phyloP scores from a whole-genome alignment of 192 early-diverging fungal genomes.

The Backusella tuberculispora region DNA sequence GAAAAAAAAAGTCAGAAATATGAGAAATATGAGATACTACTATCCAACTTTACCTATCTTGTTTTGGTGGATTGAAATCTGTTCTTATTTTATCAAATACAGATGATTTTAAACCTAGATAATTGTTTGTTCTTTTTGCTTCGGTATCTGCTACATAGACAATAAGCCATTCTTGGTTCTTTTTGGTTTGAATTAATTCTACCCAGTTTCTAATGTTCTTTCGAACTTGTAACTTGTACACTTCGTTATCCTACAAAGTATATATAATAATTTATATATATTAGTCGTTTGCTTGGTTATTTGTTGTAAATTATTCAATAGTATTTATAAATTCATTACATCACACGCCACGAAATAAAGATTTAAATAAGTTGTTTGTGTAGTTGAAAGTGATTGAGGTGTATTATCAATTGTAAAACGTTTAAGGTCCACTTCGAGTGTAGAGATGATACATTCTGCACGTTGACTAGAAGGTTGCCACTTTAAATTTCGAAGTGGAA shows the following conservation, averaged over 20 bases:
- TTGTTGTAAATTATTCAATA: too few relatives aligned
- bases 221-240: conserved; percentile 66
- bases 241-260: conserved; percentile 69
- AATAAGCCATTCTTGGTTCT: conserved; percentile 92
- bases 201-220: conserved; percentile 82
- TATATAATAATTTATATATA: conserved; percentile 11
- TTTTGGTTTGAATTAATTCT: conserved; percentile 69
- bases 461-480: conserved; percentile 77
- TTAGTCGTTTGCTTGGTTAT: neutral
- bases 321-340: too few relatives aligned
- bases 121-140: conserved; percentile 56
- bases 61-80: conserved; percentile 76
- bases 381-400: conserved; percentile 44
- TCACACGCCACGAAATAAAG: conserved; percentile 81
- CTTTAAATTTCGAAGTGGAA: conserved; percentile 79
- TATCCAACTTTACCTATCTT: conserved; percentile 52
- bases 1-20: conserved; percentile 16
- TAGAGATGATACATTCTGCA: conserved; percentile 61
- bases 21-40: neutral
- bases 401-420: conserved; percentile 52
- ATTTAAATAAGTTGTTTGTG: conserved; percentile 72
- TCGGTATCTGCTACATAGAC: conserved; percentile 68
- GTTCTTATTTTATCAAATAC: conserved; percentile 87
- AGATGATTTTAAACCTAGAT: conserved; percentile 64
- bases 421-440: conserved; percentile 61